Conservation (phyloP, 2,329 filamentous ascomycete genomes). For the Saccharata proteae region DNA sequence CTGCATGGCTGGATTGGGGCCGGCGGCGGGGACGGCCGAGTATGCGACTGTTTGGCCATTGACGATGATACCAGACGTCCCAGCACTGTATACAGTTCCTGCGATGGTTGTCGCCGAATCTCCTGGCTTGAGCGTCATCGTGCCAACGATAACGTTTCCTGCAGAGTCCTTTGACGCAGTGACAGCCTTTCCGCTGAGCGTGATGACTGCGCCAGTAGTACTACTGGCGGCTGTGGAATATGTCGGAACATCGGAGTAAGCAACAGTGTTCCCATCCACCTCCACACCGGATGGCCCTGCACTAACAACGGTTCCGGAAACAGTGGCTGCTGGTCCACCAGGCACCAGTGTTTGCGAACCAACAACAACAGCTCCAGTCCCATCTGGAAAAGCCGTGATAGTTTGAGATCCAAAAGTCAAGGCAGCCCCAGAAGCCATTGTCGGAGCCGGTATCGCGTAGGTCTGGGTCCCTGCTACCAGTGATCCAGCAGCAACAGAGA, state of each 20-base stretch:
- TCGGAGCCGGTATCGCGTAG: too few relatives aligned
- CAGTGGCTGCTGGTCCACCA: background rate
- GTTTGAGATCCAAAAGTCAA: too few relatives aligned
- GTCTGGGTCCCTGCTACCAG: too few relatives aligned
- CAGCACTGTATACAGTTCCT: background rate
- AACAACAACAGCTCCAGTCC: too few relatives aligned
- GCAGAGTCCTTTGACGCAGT: background rate
- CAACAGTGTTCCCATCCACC: background rate
- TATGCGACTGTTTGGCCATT: slow-evolving; percentile 1
- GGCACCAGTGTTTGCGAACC: background rate
- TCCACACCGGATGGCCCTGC: background rate
- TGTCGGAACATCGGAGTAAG: too few relatives aligned
- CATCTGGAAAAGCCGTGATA: too few relatives aligned
- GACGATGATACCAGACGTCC: slow-evolving; percentile 1
- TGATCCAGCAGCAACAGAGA: background rate
- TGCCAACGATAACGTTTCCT: background rate
- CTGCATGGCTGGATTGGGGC: too few relatives aligned
- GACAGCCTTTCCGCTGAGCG: background rate
- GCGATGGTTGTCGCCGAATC: slow-evolving; percentile 1
- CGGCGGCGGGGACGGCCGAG: background rate
- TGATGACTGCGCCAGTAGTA: background rate
- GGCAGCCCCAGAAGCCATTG: too few relatives aligned
- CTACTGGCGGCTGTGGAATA: background rate
- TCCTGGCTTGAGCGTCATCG: background rate
- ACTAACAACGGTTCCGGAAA: background rate